Base-by-base conservation (phyloP, 306 rosid species). In the Acmispon strigosus region DNA sequence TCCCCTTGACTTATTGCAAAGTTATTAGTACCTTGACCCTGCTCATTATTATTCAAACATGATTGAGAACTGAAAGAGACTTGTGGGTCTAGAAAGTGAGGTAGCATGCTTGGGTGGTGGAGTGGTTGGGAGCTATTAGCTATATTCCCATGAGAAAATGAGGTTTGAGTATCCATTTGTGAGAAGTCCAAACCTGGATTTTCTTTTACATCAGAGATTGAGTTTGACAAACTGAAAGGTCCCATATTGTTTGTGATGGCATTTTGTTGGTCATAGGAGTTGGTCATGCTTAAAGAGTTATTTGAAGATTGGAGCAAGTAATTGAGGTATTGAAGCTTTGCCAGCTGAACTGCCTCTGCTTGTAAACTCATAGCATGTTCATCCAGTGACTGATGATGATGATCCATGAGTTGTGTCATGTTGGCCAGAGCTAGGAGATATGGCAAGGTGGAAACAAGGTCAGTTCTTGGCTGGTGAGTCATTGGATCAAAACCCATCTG, bases 401-500 rank as follows among this genome's bases (percentile, higher is more conserved):
- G 81, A 17, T 80, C 83, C 32, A 77, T 43, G 0, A 84, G 73
- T 41, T 84, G 83, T 47, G 79, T 87, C 72, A 90, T 78, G 85
- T 80, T 90, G 18, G 92, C 90, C 63, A 86, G 62, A 37, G 92
- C 92, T 62, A 89, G 67, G 18, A 89, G 82, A 44, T 89, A 82
- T 22, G 88, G 89, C 72, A 89, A 62, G 72, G 61, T 83, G 42
- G 88, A 82, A 75, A 88, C 81, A 22, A 86, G 88, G 68, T 90
- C 95, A 9, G 90, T 84, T 84, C 95, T 86, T 41, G 96, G 96
- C n/a, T 88, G 95, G 63, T 90, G 96, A 18, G 95, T 90, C 89
- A 83, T 84, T 82, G 96, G 95, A 82, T 90, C 96, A 54, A 88
- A 83, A n/a, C 96, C 96, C 96, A 90, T 90, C 79, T 86, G 95